Evolutionary conservation across 169 alveolate genomes (phyloP).

Genomic region (Plasmodium relictum): DNA sequence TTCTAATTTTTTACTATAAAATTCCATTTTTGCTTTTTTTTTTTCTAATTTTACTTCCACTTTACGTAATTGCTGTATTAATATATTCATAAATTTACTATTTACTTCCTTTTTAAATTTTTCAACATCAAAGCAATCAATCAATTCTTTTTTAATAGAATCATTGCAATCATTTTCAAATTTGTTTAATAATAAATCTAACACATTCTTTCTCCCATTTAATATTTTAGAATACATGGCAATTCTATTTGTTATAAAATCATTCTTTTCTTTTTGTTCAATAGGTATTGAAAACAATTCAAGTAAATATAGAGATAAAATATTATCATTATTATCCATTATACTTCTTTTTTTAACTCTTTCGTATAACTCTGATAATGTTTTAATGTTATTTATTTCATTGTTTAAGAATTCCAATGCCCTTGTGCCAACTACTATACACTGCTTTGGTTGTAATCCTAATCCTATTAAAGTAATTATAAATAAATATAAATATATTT

Average conservation of each 20-base stretch:
- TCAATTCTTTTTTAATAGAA: conserved; percentile 79
- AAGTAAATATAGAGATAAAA: conserved; percentile 87
- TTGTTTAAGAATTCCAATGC: conserved; percentile 88
- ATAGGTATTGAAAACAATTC: conserved; percentile 89
- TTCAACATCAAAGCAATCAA: conserved; percentile 83
- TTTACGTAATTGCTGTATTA: conserved; percentile 84
- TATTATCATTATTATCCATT: conserved; percentile 84
- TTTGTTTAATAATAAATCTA: conserved; percentile 79
- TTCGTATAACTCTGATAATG: conserved; percentile 87
- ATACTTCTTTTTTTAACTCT: conserved; percentile 86
- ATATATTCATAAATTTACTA: conserved; percentile 86
- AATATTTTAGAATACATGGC: conserved; percentile 88
- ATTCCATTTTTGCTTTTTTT: conserved; percentile 85
- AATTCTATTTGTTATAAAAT: conserved; percentile 84
- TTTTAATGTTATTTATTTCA: conserved; percentile 87
- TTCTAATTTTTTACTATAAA: conserved; percentile 78
- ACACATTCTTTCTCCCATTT: conserved; percentile 81
- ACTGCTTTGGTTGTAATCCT: conserved; percentile 90
- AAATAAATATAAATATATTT: neutral
- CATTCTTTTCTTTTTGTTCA: conserved; percentile 88
- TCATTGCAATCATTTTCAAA: conserved; percentile 81
- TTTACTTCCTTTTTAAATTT: conserved; percentile 87
- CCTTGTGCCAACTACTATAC: conserved; percentile 92
- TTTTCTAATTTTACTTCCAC: conserved; percentile 86
- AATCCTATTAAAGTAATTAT: conserved; percentile 78